Evolutionary conservation across 352 stramenopile genomes (phyloP).

Genomic region (Pythium coloratum): DNA sequence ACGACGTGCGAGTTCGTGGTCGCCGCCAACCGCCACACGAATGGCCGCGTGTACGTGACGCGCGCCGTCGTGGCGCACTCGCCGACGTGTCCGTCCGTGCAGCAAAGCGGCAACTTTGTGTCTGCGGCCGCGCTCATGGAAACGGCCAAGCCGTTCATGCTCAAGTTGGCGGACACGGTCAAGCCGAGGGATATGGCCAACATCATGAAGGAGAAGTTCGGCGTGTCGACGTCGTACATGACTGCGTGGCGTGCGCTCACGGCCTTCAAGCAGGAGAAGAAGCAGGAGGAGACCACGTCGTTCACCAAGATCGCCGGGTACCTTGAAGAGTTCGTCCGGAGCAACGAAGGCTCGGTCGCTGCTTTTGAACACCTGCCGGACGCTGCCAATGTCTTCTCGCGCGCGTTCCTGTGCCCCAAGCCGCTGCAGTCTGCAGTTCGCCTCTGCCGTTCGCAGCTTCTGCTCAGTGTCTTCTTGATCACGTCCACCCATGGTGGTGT

Average conservation of each 20-base stretch:
- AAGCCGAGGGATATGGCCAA: conserved; percentile 76
- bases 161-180: conserved; percentile 48
- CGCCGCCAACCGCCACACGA: conserved; percentile 73
- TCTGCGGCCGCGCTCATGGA: conserved; percentile 73
- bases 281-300: conserved; percentile 62
- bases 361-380: conserved; percentile 59
- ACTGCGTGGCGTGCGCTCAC: conserved; percentile 74
- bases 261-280: conserved; percentile 67
- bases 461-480: conserved; percentile 71
- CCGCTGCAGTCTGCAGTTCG: conserved; percentile 48
- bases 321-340: conserved; percentile 55
- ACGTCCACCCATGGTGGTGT: conserved; percentile 68
- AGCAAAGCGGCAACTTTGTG: conserved; percentile 46
- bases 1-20: conserved; percentile 69
- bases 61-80: conserved; percentile 53
- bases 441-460: conserved; percentile 59
- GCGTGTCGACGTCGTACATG: conserved; percentile 78
- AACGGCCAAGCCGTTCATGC: conserved; percentile 73
- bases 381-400: conserved; percentile 43
- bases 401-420: conserved; percentile 70
- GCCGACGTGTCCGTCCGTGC: conserved; percentile 44
- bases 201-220: conserved; percentile 85
- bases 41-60: conserved; percentile 74
- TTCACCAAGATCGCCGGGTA: conserved; percentile 72
- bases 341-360: conserved; percentile 55